Base-by-base conservation (phyloP, 2,329 filamentous ascomycete genomes). In the Aspergillus carbonarius region DNA sequence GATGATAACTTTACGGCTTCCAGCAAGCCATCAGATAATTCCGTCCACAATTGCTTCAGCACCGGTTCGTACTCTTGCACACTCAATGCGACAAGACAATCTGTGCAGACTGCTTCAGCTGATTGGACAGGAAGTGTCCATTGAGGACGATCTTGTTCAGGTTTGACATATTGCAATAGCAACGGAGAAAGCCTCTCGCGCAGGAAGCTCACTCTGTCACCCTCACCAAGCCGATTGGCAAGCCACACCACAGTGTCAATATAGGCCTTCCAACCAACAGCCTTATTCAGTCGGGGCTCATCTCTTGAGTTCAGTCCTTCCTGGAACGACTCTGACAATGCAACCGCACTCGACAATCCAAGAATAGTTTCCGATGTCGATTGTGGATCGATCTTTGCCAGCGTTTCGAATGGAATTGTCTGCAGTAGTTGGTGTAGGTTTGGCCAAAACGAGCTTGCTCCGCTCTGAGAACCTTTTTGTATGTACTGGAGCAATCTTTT, bases 391-490 rank as follows among this genome's bases (percentile, higher is more conserved):
- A 70, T 59, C 6, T 70, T 64, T 44, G 66, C 67, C 35, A 77
- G 59, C 50, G 87, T 72, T 20, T 83, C 78, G 5, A 70, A 59
- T 4, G 88, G 88, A 12, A 90, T 66, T 6, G 71, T 71, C 23
- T 75, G 72, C 51, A 96, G 71, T 0, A 98, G 75, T 30, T 81
- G 78, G 39, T 83, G 80, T 32, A 96, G 72, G 15, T 83, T 84
- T 25, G 81, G 75, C 95, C 95, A 99, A 70, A 88, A 96, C 9
- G 82, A 83, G 3, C 82, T 76, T 0, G 85, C 80, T 3, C 89
- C 89, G n/a, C 87, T 85, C 68, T 97, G 91, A 0, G 93, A 96
- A 2, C 95, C 93, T 67, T 88, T 90, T 61, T 90, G 87, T 6
- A 98, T 79, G 65, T 96, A 95, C 8, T 86, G 79, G 51, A 85